These are phyloP conservation scores for Ceratocystis diversiconidia DNA, from an alignment of 2,329 filamentous ascomycete species.

Conservation along the genomic window DNA sequence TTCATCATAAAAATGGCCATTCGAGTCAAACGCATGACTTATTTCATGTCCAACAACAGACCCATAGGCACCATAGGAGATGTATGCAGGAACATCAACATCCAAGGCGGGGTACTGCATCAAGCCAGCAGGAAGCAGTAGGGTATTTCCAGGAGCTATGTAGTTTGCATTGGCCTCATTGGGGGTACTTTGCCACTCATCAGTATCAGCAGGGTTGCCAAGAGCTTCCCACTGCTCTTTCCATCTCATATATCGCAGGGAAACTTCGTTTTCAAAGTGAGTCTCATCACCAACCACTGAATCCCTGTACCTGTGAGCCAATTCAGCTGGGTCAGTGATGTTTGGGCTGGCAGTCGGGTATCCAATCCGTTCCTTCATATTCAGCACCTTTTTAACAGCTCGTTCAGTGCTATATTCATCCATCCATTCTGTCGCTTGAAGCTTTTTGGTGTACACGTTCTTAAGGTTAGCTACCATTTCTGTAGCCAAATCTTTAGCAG, in stretches of 20 bases:
- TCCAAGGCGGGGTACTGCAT: constrained; percentile 56
- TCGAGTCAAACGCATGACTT: constrained; percentile 55
- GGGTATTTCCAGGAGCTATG: constrained; percentile 49
- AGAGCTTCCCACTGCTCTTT: constrained; percentile 41
- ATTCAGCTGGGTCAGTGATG: constrained; percentile 40
- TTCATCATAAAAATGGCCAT: constrained; percentile 49
- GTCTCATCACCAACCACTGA: constrained; percentile 36
- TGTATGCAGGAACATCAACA: constrained; percentile 45
- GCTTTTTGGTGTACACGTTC: constrained; percentile 45
- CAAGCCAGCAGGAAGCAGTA: constrained; percentile 55
- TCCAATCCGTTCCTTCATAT: constrained; percentile 54
- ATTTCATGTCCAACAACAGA: constrained; percentile 55
- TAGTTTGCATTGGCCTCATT: constrained; percentile 54
- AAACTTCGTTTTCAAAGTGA: constrained; percentile 45
- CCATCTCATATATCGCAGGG: constrained; percentile 35
- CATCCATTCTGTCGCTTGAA: constrained; percentile 50
- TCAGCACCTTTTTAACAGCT: constrained; percentile 49
- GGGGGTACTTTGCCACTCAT: constrained; percentile 46
- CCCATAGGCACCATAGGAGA: constrained; percentile 56
- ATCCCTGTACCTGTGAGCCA: constrained; percentile 43
- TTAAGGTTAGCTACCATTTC: constrained; percentile 59
- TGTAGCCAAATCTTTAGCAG: constrained; percentile 53
- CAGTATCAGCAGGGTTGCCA: constrained; percentile 44
- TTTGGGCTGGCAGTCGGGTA: constrained; percentile 50
- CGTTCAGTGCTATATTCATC: constrained; percentile 43